Evolutionary conservation across 75 land plant species (phyloP), one percentile per base, ranked within the genome.

Genomic region (Picea glauca): DNA sequence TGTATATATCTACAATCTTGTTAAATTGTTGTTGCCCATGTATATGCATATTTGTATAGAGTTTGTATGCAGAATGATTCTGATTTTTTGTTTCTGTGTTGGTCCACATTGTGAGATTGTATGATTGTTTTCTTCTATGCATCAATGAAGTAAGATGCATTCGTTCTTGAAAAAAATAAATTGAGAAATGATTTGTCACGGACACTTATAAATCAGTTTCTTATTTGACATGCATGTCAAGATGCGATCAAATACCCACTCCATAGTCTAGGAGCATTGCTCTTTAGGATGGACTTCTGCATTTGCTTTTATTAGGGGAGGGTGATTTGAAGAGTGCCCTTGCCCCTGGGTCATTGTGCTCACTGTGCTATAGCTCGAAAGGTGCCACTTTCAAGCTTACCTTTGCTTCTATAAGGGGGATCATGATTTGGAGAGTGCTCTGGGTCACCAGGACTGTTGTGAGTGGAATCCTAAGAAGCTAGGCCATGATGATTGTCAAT

Each of bases 1-100:
- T 86, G 7, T 58, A 59, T 40, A 76, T 5, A 26, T 17, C 30
- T n/a, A 13, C 26, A 15, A 38, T 78, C 13, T 67, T 74, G 30
- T 30, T 76, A 7, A 8, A 2, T 43, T 50, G 17, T 58, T 20
- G 13, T 23, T 76, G 62, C 31, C 35, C 14, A 12, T 17, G 14
- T 38, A 13, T 35, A n/a, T 77, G 67, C 17, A 21, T 60, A 30
- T 13, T 62, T 77, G 21, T 46, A 3, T 20, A 18, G 75, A 8
- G 26, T 13, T 6, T 15, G 18, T 35, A 31, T 43, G n/a, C n/a
- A 21, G 26, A n/a, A n/a, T 21, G 30, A 63, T 63, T 8, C 66
- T 63, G 11, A 21, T 63, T 63, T 63, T 63, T 21, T n/a, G 26
- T 21, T n/a, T 26, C 66, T 63, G 30, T n/a, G 30, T 63, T 63